Conservation (phyloP, 768 basidiomycete genomes). For the Porphyrellus cyaneotinctus region DNA sequence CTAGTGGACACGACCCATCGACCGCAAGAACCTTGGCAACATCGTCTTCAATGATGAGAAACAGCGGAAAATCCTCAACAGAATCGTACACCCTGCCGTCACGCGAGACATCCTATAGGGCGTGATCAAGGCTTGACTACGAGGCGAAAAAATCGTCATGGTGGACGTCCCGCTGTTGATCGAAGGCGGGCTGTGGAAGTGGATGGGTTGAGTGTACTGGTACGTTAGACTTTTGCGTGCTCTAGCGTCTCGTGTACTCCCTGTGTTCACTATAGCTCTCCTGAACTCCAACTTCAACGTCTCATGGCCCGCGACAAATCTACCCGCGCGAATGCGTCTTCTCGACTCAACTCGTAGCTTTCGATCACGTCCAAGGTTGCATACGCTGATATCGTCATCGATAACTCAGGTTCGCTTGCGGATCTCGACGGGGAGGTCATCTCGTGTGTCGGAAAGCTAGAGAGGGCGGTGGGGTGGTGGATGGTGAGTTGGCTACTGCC, state of each 20-base stretch:
- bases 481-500: slow-evolving; percentile 59
- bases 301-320: slow-evolving; percentile 74
- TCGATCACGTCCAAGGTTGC: slow-evolving; percentile 72
- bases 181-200: slow-evolving; percentile 81
- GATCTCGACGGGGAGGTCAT: slow-evolving; percentile 54
- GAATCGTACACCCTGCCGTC: slow-evolving; percentile 91
- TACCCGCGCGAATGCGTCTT: slow-evolving; percentile 58
- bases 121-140: slow-evolving; percentile 68
- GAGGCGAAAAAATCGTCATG: slow-evolving; percentile 73
- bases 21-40: slow-evolving; percentile 77
- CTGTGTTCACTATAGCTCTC: slow-evolving; percentile 47
- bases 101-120: slow-evolving; percentile 67
- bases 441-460: slow-evolving; percentile 41
- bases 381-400: slow-evolving; percentile 84
- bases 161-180: slow-evolving; percentile 91
- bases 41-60: slow-evolving; percentile 79
- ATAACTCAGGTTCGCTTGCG: slow-evolving; percentile 75
- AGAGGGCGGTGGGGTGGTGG: slow-evolving; percentile 54
- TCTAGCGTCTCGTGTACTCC: background rate
- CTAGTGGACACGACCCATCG: slow-evolving; percentile 58
- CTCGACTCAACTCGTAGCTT: slow-evolving; percentile 77
- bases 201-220: slow-evolving; percentile 88
- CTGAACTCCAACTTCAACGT: slow-evolving; percentile 78
- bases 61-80: slow-evolving; percentile 71
- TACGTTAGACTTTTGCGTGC: slow-evolving; percentile 27